Evolutionary conservation across 1,139 yeast genomes (phyloP).

Genomic region (Geotrichum carabidarum): DNA sequence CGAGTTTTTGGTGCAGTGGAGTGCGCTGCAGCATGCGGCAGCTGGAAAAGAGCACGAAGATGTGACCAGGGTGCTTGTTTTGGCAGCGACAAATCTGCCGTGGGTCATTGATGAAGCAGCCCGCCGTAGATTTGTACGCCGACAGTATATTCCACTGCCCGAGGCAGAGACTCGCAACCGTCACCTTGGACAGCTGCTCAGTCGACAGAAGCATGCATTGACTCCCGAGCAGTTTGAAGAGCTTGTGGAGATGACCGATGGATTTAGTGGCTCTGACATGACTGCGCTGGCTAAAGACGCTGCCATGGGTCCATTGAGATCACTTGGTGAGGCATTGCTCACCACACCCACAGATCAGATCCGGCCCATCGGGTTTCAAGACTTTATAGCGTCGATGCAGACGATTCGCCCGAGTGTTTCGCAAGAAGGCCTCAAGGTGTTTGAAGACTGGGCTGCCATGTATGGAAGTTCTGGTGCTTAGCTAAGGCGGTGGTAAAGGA

Average conservation of each 20-base stretch:
- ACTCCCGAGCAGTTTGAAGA: conserved; percentile 57
- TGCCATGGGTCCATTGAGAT: conserved; percentile 95
- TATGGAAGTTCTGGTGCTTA: conserved; percentile 90
- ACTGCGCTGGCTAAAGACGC: conserved; percentile 96
- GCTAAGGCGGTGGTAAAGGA: not conserved
- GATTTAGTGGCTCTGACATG: conserved; percentile 89
- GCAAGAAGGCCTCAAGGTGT: conserved; percentile 67
- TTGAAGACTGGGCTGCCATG: conserved; percentile 85
- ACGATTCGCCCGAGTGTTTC: conserved; percentile 92
- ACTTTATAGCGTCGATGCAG: conserved; percentile 70
- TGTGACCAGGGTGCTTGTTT: conserved; percentile 72
- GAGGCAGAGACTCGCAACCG: conserved; percentile 74
- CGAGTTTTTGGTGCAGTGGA: conserved; percentile 94
- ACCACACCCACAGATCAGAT: conserved; percentile 83
- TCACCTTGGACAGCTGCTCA: conserved; percentile 65
- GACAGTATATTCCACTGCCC: conserved; percentile 93
- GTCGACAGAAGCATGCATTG: conserved; percentile 66
- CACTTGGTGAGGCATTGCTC: conserved; percentile 80
- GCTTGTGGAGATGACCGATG: conserved; percentile 64
- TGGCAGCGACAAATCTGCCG: conserved; percentile 95
- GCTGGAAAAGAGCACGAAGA: conserved; percentile 61
- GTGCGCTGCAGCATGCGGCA: conserved; percentile 87
- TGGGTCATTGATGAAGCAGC: conserved; percentile 99
- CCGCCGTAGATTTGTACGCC: conserved; percentile 82
- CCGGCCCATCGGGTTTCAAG: conserved; percentile 69